These are phyloP conservation scores for Comarum palustre DNA, from an alignment of 306 rosid genomes.

Conservation along the genomic window DNA sequence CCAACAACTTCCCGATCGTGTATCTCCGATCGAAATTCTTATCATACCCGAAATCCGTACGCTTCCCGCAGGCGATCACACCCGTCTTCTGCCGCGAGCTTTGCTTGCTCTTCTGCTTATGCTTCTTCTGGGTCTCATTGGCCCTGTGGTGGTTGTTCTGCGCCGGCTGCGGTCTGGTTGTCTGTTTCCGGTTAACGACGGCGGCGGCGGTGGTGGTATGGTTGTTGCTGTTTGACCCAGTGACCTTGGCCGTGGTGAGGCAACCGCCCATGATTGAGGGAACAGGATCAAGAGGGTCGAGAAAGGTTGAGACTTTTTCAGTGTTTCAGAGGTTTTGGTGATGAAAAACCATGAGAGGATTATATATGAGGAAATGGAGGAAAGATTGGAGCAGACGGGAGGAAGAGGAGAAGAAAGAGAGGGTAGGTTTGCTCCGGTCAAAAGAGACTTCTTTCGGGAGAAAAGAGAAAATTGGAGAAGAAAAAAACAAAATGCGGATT, in stretches of 20 bases:
- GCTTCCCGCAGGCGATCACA: conserved; percentile 69
- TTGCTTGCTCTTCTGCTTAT: conserved; percentile 32
- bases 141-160: conserved; percentile 20
- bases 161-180: conserved; percentile 20
- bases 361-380: not conserved
- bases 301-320: not conserved
- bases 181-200: conserved; percentile 20
- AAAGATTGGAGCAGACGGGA: conserved; percentile 25
- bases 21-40: conserved; percentile 63
- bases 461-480: not conserved
- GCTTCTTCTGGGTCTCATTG: conserved; percentile 37
- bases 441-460: conserved; percentile 45
- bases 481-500: not conserved
- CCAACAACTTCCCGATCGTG: conserved; percentile 82
- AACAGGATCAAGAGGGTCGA: not conserved
- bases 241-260: conserved; percentile 35
- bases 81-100: conserved; percentile 36
- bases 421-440: conserved; percentile 47
- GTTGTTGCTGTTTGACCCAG: conserved; percentile 37
- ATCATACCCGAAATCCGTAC: conserved; percentile 92
- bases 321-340: conserved; percentile 26
- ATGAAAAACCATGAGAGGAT: conserved; percentile 36
- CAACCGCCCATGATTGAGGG: conserved; percentile 36
- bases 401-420: conserved; percentile 66
- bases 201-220: not conserved